Percentiles rank a stretch among this genome's conserved stretches.
Conservation (phyloP, 192 early-diverging fungal species). For the Phlyctochytrium planicorne region DNA sequence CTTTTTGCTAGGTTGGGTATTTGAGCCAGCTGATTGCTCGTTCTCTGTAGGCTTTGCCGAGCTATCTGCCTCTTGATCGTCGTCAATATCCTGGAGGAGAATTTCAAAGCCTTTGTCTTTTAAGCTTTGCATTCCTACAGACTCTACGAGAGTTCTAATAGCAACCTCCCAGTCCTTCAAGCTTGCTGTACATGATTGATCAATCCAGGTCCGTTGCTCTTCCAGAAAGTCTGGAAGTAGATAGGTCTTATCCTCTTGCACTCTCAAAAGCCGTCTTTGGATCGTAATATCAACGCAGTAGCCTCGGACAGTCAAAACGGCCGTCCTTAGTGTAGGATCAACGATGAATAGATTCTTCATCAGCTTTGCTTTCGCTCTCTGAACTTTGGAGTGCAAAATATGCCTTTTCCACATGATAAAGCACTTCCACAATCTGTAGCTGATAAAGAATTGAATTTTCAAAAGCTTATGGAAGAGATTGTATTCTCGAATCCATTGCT, state of each 20-base stretch:
- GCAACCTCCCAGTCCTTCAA: conserved; percentile 43
- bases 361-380: conserved; percentile 31
- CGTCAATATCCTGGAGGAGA: conserved; percentile 16
- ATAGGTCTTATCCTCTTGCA: conserved; percentile 35
- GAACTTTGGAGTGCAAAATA: conserved; percentile 51
- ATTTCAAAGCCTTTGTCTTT: conserved; percentile 52
- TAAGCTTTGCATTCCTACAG: conserved; percentile 42
- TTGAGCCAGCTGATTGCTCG: background rate
- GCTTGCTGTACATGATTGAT: conserved; percentile 16
- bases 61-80: conserved; percentile 2
- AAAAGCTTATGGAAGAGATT: conserved; percentile 50
- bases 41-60: too few relatives aligned
- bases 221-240: conserved; percentile 47
- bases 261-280: conserved; percentile 30
- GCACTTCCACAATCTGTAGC: conserved; percentile 60
- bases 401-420: conserved; percentile 53
- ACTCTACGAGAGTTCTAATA: conserved; percentile 41
- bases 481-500: conserved; percentile 56
- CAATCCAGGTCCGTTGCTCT: conserved; percentile 47
- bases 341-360: conserved; percentile 47
- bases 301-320: conserved; percentile 37
- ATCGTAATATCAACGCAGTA: conserved; percentile 32
- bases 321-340: conserved; percentile 43
- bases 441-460: conserved; percentile 53
- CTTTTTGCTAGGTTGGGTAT: background rate